Evolutionary conservation across 768 basidiomycete species (phyloP), one percentile per base, ranked within the genome.

Genomic region (Dentipellis sp.): DNA sequence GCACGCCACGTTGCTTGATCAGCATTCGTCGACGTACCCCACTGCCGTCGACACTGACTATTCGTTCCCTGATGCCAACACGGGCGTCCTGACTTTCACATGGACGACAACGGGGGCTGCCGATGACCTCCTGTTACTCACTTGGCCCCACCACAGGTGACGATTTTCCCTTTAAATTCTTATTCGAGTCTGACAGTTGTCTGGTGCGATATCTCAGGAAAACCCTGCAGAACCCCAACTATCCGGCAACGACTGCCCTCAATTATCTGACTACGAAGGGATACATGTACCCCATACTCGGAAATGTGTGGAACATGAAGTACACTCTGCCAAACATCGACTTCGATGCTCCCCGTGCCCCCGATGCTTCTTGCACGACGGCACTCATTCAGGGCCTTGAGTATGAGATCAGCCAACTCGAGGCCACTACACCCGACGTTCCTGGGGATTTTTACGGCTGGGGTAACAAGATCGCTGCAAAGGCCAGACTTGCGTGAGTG

Each of bases 131-230:
- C 62, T 71, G n/a, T 65, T 69, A 61, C 62, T 71, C 29, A 69
- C 69, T 36, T 71, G 66, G 65, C 69, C 70, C 12, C 70, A 71
- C 54, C 70, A 71, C 55, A 59, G 70, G 69, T 68, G 45, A 35
- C 64, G 29, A 29, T 3, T 3, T 6, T 29, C 29, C 3, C 29
- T 29, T 6, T 6, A 29, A 29, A 29, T 29, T 29, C 29, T 29
- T 6, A 29, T 6, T 29, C 29, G 29, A 29, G 29, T 29, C 29
- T 29, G 29, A 29, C 29, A 29, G 29, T 29, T 29, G 29, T 29
- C 3, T 29, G 29, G 29, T 29, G 6, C 6, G 29, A 29, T 6
- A 29, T 29, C 29, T 29, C 35, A 55, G 54, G 10, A 17, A 21
- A 17, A 48, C 40, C 16, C 29, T 55, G 16, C 63, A 61, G 51